phyloP scores from a whole-genome alignment of 116 monocot genomes.

The Cymodocea nodosa region DNA sequence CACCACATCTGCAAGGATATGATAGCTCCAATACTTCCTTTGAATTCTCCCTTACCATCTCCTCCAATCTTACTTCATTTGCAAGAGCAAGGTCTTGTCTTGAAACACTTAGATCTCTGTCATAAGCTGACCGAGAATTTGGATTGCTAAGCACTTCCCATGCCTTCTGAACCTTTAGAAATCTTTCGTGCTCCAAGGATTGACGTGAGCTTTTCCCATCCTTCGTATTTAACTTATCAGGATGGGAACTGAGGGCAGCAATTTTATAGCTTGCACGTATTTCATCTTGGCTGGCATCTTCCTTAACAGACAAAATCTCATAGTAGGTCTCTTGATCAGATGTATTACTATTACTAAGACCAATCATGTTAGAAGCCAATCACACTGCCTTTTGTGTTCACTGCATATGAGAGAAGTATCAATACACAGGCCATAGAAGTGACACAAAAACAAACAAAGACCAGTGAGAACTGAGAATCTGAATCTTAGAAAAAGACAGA shows the following conservation, averaged over 20 bases:
- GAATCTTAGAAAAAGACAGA: too few species aligned
- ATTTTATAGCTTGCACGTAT: slow-evolving; percentile 56
- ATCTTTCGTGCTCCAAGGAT: slow-evolving; percentile 17
- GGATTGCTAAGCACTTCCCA: slow-evolving; percentile 79
- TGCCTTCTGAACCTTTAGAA: slow-evolving; percentile 68
- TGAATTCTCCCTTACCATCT: slow-evolving; percentile 35
- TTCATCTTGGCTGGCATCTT: slow-evolving; percentile 69
- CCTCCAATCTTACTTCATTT: slow-evolving; percentile 43
- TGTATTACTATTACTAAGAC: slow-evolving; percentile 3
- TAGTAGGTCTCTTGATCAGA: slow-evolving; percentile 39
- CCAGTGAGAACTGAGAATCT: too few species aligned
- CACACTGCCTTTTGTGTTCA: too few species aligned
- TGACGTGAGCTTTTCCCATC: neutral
- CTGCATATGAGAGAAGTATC: too few species aligned
- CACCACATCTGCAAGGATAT: slow-evolving; percentile 79
- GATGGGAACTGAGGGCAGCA: slow-evolving; percentile 64
- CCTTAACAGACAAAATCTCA: slow-evolving; percentile 49
- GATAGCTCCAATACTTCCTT: slow-evolving; percentile 36
- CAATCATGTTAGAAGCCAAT: slow-evolving; percentile 5
- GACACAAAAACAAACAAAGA: too few species aligned
- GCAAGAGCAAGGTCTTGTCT: slow-evolving; percentile 28
- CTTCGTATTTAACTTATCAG: slow-evolving; percentile 39
- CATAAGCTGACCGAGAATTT: slow-evolving; percentile 49
- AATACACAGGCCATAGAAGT: too few species aligned
- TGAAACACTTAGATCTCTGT: slow-evolving; percentile 33